A percentile compares a stretch with the other conserved stretches of the same genome.
These are phyloP conservation scores for Yamadazyma friedrichii DNA, from an alignment of 1,139 yeast species.

Conservation along the genomic window DNA sequence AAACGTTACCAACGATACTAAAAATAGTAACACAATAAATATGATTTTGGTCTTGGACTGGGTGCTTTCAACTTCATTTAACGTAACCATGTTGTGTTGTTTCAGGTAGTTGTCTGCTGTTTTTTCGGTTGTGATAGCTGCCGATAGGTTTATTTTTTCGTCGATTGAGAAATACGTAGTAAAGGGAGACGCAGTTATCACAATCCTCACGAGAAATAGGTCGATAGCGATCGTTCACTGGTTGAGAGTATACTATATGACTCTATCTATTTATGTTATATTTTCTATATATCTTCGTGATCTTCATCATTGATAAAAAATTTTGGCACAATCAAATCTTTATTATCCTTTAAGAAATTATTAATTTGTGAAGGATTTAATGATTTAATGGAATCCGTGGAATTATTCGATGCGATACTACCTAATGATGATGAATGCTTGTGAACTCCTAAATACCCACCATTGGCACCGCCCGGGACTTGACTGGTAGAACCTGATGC, in stretches of 20 bases:
- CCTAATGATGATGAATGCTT: conserved; percentile 5
- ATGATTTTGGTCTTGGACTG: conserved; percentile 40
- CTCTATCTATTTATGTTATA: too few relatives aligned
- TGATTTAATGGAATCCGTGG: conserved; percentile 14
- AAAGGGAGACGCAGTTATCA: too few relatives aligned
- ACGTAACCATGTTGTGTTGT: conserved; percentile 14
- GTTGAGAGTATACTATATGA: too few relatives aligned
- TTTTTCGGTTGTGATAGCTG: neutral
- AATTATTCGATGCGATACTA: conserved; percentile 8
- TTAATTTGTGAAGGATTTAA: conserved; percentile 13
- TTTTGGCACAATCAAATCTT: conserved; percentile 14
- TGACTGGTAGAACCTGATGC: conserved; percentile 1
- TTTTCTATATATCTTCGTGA: neutral
- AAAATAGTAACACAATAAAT: conserved; percentile 57
- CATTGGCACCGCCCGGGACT: too few relatives aligned
- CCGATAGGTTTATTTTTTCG: neutral
- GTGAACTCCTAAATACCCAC: conserved; percentile 2
- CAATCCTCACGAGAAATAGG: too few relatives aligned
- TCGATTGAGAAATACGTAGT: too few relatives aligned
- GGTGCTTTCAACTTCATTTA: conserved; percentile 12
- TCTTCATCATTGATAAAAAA: conserved; percentile 18
- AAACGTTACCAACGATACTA: conserved; percentile 62
- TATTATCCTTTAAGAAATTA: conserved; percentile 17
- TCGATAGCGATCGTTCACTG: too few relatives aligned
- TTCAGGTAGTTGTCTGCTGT: neutral